These are phyloP conservation scores for Bipolaris oryzae DNA, from an alignment of 2,329 filamentous ascomycete genomes.

Conservation along the genomic window DNA sequence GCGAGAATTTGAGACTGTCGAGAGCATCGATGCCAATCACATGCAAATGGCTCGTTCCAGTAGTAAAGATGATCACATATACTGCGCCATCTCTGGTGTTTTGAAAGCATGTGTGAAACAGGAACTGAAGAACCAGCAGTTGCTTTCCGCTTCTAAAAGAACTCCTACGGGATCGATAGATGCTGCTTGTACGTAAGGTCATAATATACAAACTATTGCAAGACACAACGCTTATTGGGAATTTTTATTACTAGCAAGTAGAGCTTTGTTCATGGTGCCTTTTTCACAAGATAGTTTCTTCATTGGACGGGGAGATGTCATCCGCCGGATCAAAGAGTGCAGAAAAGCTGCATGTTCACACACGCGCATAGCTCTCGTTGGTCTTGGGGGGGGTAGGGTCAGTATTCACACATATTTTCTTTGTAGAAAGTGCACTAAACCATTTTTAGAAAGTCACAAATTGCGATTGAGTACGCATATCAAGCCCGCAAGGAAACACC, in stretches of 20 bases:
- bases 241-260: constrained; percentile 4
- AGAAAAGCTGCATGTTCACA: background rate
- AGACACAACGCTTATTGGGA: constrained; percentile 6
- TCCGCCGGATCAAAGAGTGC: constrained; percentile 10
- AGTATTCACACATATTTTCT: background rate
- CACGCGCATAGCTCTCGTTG: constrained; percentile 21
- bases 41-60: constrained; percentile 47
- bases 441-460: constrained; percentile 20
- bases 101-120: constrained; percentile 32
- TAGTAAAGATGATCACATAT: constrained; percentile 37
- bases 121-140: constrained; percentile 8
- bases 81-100: constrained; percentile 38
- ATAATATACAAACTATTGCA: constrained; percentile 1
- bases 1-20: constrained; percentile 43
- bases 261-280: constrained; percentile 16
- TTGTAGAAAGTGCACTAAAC: background rate
- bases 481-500: constrained; percentile 4
- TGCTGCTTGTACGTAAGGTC: constrained; percentile 15
- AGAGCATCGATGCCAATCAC: constrained; percentile 51
- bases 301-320: constrained; percentile 17
- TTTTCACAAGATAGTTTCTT: constrained; percentile 17
- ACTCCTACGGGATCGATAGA: background rate
- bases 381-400: background rate
- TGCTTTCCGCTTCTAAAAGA: background rate
- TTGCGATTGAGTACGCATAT: constrained; percentile 23